These are phyloP conservation scores for Umbilicaria muhlenbergii DNA, from an alignment of 495 filamentous ascomycete species.

Conservation along the genomic window DNA sequence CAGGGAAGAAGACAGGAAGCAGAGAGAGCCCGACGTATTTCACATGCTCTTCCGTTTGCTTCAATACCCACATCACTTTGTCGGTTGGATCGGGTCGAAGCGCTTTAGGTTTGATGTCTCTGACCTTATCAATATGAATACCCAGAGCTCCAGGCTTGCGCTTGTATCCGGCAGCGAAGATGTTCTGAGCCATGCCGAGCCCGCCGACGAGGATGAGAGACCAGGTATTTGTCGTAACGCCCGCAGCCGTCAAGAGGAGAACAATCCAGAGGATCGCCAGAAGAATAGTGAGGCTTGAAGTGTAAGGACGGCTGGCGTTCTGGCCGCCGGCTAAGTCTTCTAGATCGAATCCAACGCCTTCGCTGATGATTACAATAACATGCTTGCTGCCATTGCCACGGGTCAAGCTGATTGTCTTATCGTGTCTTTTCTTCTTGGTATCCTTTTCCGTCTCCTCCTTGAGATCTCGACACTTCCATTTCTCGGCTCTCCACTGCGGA, in stretches of 20 bases:
- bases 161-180: conserved; percentile 20
- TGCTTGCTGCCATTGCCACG: conserved; percentile 29
- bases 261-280: conserved; percentile 23
- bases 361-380: conserved; percentile 25
- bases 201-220: conserved; percentile 26
- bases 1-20: no score
- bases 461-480: conserved; percentile 26
- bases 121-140: conserved; percentile 11
- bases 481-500: conserved; percentile 35
- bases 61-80: no score
- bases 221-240: conserved; percentile 22
- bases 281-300: not conserved
- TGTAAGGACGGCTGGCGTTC: no score
- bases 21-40: no score
- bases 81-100: no score
- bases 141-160: conserved; percentile 16
- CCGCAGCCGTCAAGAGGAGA: conserved; percentile 23
- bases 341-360: conserved; percentile 20
- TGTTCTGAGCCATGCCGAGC: conserved; percentile 31
- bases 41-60: no score
- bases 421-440: not conserved
- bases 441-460: not conserved
- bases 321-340: conserved; percentile 22
- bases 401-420: conserved; percentile 22
- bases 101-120: no score